Conservation (phyloP, 331 rosid genomes). For the Malus hybrid region DNA sequence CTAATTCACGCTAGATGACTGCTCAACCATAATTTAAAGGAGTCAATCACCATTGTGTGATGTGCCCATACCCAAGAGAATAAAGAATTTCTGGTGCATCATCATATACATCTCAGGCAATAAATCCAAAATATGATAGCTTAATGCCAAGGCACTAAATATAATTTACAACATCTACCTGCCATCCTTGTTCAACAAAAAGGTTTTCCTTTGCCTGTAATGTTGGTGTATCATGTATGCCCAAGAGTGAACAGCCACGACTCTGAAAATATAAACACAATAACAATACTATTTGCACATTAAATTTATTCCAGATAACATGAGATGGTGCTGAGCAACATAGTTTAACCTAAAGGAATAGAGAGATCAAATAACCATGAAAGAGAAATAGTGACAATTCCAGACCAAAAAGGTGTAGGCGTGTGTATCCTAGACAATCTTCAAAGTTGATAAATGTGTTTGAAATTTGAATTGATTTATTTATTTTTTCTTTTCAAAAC, state of each 20-base stretch:
- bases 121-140: neutral
- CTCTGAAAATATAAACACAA: slow-evolving; percentile 44
- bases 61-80: neutral
- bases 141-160: neutral
- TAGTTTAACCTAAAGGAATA: neutral
- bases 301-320: neutral
- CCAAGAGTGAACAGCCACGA: slow-evolving; percentile 86
- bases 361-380: neutral
- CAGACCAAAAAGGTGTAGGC: neutral
- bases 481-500: neutral
- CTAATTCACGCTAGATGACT: neutral
- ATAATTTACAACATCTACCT: slow-evolving; percentile 36
- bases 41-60: neutral
- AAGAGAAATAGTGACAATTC: neutral
- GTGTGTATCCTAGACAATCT: neutral
- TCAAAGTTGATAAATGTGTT: neutral
- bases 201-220: slow-evolving; percentile 70
- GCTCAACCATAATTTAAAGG: neutral
- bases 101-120: neutral
- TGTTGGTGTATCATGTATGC: slow-evolving; percentile 84
- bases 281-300: neutral
- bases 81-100: neutral
- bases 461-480: neutral
- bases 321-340: neutral
- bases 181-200: slow-evolving; percentile 92